Conservation (phyloP, 305 asterid species). For the Fraxinus ornus region DNA sequence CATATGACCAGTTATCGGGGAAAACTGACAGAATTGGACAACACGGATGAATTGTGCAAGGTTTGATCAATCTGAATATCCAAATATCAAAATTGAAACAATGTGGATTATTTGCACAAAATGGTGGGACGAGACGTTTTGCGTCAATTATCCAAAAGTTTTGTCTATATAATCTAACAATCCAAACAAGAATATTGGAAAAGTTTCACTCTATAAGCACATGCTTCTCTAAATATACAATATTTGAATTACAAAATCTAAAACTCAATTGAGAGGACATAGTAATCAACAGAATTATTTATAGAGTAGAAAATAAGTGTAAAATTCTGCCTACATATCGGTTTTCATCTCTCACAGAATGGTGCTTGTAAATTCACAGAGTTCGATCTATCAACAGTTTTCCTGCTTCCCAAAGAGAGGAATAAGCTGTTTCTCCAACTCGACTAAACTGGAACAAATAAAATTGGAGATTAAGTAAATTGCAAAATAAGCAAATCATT, state of each 20-base stretch:
- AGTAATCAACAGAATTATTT: background rate
- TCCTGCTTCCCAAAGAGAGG: conserved; percentile 53
- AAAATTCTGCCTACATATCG: background rate
- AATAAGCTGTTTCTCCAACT: conserved; percentile 71
- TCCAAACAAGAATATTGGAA: background rate
- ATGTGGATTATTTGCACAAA: background rate
- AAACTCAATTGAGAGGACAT: background rate
- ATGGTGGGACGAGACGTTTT: background rate
- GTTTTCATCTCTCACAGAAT: conserved; percentile 1
- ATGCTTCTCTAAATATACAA: background rate
- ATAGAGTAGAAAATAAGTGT: background rate
- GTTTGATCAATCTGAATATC: background rate
- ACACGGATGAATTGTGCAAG: background rate
- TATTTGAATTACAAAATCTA: background rate
- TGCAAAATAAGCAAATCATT: conserved; percentile 2
- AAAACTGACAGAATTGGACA: background rate
- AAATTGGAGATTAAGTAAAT: background rate
- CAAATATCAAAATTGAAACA: background rate
- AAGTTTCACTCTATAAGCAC: background rate
- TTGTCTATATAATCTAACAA: background rate
- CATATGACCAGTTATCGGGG: background rate
- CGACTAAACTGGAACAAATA: conserved; percentile 51
- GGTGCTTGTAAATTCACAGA: background rate
- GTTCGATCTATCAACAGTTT: conserved; percentile 11
- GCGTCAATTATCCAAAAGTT: background rate